phyloP scores from a whole-genome alignment of 129 eudicot species.

The Pittosporum tobira region DNA sequence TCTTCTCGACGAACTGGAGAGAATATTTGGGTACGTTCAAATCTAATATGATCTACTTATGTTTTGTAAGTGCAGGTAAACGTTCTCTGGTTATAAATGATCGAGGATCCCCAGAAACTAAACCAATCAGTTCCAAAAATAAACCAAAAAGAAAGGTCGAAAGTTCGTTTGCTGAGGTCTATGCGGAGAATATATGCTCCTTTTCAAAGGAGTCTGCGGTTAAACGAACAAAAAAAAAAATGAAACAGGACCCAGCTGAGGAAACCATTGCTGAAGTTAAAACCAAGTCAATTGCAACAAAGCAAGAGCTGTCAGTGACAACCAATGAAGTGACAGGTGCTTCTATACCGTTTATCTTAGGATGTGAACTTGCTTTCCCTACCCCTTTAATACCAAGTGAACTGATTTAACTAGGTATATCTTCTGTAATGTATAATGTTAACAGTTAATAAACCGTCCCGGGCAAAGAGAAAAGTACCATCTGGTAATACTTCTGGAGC shows the following conservation, averaged over 20 bases:
- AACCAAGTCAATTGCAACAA: slow-evolving; percentile 2
- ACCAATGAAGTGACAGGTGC: slow-evolving; percentile 31
- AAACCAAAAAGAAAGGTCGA: slow-evolving; percentile 40
- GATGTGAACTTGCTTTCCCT: not conserved
- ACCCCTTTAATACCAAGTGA: not conserved
- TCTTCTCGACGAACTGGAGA: not conserved
- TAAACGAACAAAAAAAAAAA: slow-evolving; percentile 27
- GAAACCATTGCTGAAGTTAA: slow-evolving; percentile 4
- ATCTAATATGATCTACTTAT: not conserved
- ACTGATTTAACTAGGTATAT: not conserved
- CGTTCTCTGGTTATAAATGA: slow-evolving; percentile 26
- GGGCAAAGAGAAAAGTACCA: slow-evolving; percentile 19
- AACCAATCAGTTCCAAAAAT: slow-evolving; percentile 18
- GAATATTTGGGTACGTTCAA: not conserved
- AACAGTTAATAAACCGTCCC: slow-evolving; percentile 21
- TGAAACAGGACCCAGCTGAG: slow-evolving; percentile 18
- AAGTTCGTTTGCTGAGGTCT: slow-evolving; percentile 15
- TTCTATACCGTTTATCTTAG: not conserved
- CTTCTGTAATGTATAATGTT: not conserved
- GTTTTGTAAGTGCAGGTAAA: slow-evolving; percentile 13
- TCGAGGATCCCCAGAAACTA: slow-evolving; percentile 14
- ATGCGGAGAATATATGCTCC: slow-evolving; percentile 10
- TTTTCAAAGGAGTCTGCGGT: slow-evolving; percentile 19
- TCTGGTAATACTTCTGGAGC: slow-evolving; percentile 18
- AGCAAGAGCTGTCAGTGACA: slow-evolving; percentile 17